These are phyloP conservation scores for Lipomyces anomalus DNA, from an alignment of 805 yeast species.

Conservation along the genomic window DNA sequence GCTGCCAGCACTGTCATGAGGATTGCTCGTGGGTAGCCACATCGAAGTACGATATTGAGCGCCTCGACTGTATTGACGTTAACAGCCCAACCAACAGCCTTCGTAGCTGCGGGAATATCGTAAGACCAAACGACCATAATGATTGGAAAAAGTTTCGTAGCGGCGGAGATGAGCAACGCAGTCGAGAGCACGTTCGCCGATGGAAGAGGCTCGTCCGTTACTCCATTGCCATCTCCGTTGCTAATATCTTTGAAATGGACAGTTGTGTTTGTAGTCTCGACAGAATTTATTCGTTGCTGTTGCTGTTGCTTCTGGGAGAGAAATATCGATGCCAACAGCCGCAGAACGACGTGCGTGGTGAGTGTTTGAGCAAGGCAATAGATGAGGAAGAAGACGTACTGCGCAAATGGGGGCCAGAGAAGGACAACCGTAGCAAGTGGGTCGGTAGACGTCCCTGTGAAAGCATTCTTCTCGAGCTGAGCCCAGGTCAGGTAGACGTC, in stretches of 20 bases:
- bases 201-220: no score
- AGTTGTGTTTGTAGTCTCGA: conserved; percentile 36
- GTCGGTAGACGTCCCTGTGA: conserved; percentile 16
- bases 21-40: conserved; percentile 33
- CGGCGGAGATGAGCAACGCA: conserved; percentile 68
- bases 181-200: conserved; percentile 50
- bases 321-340: no score
- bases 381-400: conserved; percentile 36
- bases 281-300: no score
- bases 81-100: conserved; percentile 55
- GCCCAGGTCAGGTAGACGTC: conserved; percentile 94
- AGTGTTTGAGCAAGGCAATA: no score
- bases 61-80: conserved; percentile 64
- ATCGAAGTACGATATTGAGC: conserved; percentile 40
- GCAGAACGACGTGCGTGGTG: no score
- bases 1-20: conserved; percentile 29
- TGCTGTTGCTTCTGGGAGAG: no score
- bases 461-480: conserved; percentile 59
- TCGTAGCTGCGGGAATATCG: conserved; percentile 65
- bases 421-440: no score
- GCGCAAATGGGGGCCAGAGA: no score
- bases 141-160: conserved; percentile 80
- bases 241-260: conserved; percentile 35
- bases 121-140: conserved; percentile 96
- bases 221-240: no score